Base-by-base conservation (phyloP, 2,329 filamentous ascomycete species). In the Neofusicoccum sp. region DNA sequence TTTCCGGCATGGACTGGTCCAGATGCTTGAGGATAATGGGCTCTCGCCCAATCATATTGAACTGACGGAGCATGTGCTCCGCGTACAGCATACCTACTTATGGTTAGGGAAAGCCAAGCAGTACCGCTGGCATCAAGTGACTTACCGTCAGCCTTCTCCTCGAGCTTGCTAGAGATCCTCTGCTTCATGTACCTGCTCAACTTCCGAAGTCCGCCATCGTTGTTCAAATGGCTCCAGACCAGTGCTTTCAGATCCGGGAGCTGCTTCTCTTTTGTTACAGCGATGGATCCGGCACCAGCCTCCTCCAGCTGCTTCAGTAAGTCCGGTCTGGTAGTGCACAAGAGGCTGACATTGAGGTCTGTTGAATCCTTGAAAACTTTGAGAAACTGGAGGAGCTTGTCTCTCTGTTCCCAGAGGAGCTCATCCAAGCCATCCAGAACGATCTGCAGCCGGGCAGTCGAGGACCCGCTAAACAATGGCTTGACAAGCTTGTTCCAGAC, bases 351-450 rank as follows among this genome's bases (percentile, higher is more conserved):
- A 1, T 61, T 67, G 0, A 71, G 30, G 8, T 67, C 20, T 2
- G 20, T 64, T 8, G 67, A 43, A 3, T 71, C 64, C 11, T 63
- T 65, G 7, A 71, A 47, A 1, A 69, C 60, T 3, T 65, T 62
- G 2, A 71, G 20, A 24, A 73, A 41, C 16, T 41, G 11, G 16
- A 14, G n/a, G 6, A n/a, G 12, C 9, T n/a, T 6, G 16, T 11
- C 11, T 11, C 16, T 11, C 38, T 41, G 11, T n/a, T n/a, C 14
- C 11, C 6, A n/a, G 1, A 6, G 12, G 12, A 69, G 2, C 69
- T 75, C 73, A 51, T 75, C 73, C 1, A 75, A 34, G 1, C 73
- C 72, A 45, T 75, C 73, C 1, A 75, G 62, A n/a, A 75, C 61
- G 3, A 75, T n/a, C 8, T 67, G 67, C 7, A 73, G 63, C 4